phyloP scores from a whole-genome alignment of 495 filamentous ascomycete genomes.

The Talaromyces trachyspermus region DNA sequence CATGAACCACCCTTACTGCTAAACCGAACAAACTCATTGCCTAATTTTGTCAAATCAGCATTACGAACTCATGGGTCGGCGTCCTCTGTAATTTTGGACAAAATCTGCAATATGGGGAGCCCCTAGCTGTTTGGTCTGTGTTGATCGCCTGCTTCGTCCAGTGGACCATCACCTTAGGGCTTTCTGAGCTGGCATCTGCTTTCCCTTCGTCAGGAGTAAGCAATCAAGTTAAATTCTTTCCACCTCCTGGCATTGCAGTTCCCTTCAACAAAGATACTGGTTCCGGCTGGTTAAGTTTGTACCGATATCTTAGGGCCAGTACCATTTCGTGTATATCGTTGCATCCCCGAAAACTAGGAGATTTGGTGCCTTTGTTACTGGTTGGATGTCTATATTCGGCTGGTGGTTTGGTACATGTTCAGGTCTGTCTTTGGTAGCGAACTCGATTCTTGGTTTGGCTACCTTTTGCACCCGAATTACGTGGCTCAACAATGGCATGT shows the following conservation, averaged over 20 bases:
- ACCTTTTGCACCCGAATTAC: conserved; percentile 19
- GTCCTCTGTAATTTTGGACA: conserved; percentile 3
- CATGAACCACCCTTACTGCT: not conserved
- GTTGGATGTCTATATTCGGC: conserved; percentile 18
- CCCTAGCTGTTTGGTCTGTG: not conserved
- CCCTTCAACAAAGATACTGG: not conserved
- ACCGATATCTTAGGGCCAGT: conserved; percentile 25
- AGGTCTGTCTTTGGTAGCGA: conserved; percentile 11
- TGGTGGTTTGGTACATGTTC: conserved; percentile 17
- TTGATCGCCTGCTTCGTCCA: conserved; percentile 15
- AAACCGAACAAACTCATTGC: not conserved
- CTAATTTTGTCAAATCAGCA: conserved; percentile 5
- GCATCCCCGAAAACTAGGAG: conserved; percentile 9
- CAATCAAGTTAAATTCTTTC: not conserved
- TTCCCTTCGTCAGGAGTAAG: conserved; percentile 32
- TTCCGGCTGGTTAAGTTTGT: not conserved
- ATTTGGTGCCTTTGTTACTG: conserved; percentile 17
- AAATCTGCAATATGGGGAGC: conserved; percentile 3
- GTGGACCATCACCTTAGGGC: conserved; percentile 27
- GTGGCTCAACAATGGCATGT: conserved; percentile 18
- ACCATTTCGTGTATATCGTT: conserved; percentile 38
- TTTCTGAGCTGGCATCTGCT: conserved; percentile 42
- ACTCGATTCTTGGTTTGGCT: conserved; percentile 17
- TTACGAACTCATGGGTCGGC: conserved; percentile 21
- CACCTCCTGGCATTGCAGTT: not conserved